Evolutionary conservation across 2,329 filamentous ascomycete species (phyloP).

Genomic region (Exophiala sideris): DNA sequence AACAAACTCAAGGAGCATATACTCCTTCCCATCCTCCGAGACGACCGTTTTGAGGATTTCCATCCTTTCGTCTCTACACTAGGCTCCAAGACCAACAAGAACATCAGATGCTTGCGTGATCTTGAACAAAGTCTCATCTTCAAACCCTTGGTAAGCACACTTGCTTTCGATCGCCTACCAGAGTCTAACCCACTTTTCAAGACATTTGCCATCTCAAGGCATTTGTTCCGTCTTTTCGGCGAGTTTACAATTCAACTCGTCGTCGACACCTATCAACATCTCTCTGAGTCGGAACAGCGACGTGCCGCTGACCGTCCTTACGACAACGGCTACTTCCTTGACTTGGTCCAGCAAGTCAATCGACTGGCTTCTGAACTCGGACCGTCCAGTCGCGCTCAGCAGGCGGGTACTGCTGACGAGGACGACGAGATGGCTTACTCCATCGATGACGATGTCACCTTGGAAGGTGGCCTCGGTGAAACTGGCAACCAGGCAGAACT

Average conservation of each 20-base stretch:
- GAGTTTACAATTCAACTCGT: conserved; percentile 86
- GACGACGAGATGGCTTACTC: conserved; percentile 50
- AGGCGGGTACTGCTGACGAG: conserved; percentile 53
- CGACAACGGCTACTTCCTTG: conserved; percentile 94
- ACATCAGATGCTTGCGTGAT: conserved; percentile 87
- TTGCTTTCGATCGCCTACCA: conserved; percentile 60
- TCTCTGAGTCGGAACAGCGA: conserved; percentile 82
- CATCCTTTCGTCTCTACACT: conserved; percentile 70
- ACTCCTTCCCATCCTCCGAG: conserved; percentile 71
- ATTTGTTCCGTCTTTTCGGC: conserved; percentile 82
- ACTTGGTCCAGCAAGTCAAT: conserved; percentile 89
- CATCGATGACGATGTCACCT: conserved; percentile 67
- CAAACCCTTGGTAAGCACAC: conserved; percentile 72
- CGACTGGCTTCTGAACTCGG: conserved; percentile 84
- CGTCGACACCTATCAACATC: conserved; percentile 80
- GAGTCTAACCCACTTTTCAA: conserved; percentile 70
- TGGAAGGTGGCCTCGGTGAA: conserved; percentile 75
- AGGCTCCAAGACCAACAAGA: conserved; percentile 70
- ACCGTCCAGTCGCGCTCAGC: conserved; percentile 58
- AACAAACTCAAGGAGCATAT: conserved; percentile 78
- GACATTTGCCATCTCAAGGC: conserved; percentile 67
- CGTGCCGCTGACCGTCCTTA: conserved; percentile 84
- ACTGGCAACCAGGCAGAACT: conserved; percentile 82
- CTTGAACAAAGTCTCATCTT: conserved; percentile 91
- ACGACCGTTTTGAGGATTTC: conserved; percentile 72